A percentile compares a stretch with the other conserved stretches of the same genome.
phyloP scores from a whole-genome alignment of 805 yeast genomes.

The Scheffersomyces stipitis region DNA sequence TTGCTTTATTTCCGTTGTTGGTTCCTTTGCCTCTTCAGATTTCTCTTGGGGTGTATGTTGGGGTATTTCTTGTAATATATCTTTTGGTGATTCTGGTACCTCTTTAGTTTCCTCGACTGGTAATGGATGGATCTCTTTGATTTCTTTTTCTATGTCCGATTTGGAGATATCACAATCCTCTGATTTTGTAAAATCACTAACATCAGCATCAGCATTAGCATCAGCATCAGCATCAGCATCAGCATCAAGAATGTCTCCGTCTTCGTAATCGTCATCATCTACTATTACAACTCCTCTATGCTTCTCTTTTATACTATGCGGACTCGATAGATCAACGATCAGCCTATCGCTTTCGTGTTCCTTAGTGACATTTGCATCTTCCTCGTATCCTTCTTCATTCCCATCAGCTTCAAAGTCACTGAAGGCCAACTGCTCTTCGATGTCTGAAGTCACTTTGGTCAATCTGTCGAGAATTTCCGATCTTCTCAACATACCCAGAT shows the following conservation, averaged over 20 bases:
- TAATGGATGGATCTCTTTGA: not conserved
- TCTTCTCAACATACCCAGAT: constrained; percentile 24
- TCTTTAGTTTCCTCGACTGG: not conserved
- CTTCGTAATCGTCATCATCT: not conserved
- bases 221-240: not conserved
- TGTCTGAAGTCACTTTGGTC: constrained; percentile 39
- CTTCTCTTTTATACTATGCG: not conserved
- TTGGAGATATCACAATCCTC: no score
- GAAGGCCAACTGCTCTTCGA: constrained; percentile 27
- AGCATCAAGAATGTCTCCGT: not conserved
- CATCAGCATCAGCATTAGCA: not conserved
- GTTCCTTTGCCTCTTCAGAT: no score
- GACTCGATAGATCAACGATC: not conserved
- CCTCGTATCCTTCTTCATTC: constrained; percentile 5
- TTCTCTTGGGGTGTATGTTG: no score
- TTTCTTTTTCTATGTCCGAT: not conserved
- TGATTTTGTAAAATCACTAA: no score
- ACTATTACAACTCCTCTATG: not conserved
- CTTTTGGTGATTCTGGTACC: not conserved
- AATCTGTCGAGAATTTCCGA: constrained; percentile 38
- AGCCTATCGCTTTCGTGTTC: not conserved
- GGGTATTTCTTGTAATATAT: no score
- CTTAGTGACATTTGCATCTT: not conserved
- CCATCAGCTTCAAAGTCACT: constrained; percentile 14
- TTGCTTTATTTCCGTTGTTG: no score